Evolutionary conservation across 805 yeast genomes (phyloP).

Genomic region (Kodamaea hsintzibuensis): DNA sequence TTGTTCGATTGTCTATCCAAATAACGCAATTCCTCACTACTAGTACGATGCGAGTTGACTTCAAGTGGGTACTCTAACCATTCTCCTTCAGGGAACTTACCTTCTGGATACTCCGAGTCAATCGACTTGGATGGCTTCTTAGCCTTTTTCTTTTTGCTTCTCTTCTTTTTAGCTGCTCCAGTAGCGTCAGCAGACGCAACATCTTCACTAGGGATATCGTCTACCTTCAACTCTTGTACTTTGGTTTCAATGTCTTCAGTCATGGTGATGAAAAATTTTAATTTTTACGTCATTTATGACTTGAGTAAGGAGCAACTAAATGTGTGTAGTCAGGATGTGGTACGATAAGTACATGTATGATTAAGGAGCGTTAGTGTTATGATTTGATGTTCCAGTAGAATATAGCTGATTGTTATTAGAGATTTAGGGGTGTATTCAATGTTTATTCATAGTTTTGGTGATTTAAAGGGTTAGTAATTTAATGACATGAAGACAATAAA

Average conservation of each 20-base stretch:
- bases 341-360: not conserved
- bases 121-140: conserved; percentile 45
- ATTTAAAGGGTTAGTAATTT: too few relatives aligned
- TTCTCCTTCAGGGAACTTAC: conserved; percentile 82
- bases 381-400: too few relatives aligned
- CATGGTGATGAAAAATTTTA: conserved; percentile 7
- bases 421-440: too few relatives aligned
- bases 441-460: too few relatives aligned
- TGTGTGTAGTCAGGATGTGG: too few relatives aligned
- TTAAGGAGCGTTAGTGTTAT: too few relatives aligned
- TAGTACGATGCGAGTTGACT: conserved; percentile 64
- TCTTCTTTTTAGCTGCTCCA: conserved; percentile 12
- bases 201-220: conserved; percentile 12
- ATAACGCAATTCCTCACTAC: conserved; percentile 84
- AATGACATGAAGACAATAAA: too few relatives aligned
- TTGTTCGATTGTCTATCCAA: conserved; percentile 63
- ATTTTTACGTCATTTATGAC: not conserved
- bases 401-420: too few relatives aligned
- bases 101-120: conserved; percentile 66
- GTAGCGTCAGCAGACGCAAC: conserved; percentile 12
- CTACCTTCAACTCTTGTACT: conserved; percentile 9
- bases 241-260: conserved; percentile 10
- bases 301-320: too few relatives aligned
- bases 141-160: conserved; percentile 45
- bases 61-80: conserved; percentile 78